Conservation (phyloP, 1,284 basidiomycete genomes). For the Schizophyllum amplum region DNA sequence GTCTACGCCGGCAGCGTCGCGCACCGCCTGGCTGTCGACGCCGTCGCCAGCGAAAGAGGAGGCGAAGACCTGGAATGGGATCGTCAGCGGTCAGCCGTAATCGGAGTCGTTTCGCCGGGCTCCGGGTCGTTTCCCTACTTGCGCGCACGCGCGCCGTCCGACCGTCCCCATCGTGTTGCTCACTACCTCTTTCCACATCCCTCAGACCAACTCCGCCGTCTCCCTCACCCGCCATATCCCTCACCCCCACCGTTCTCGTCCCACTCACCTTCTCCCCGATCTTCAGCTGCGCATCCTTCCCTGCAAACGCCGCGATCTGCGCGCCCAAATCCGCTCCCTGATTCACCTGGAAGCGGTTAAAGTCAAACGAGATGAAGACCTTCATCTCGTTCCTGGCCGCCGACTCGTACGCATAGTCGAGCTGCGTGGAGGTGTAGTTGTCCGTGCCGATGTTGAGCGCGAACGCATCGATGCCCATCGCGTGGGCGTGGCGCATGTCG, state of each 20-base stretch:
- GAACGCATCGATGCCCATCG: conserved; percentile 30
- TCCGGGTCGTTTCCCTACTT: too few species aligned
- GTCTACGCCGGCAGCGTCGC: conserved; percentile 8
- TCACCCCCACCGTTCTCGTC: too few species aligned
- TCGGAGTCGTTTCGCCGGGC: too few species aligned
- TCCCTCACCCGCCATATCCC: too few species aligned
- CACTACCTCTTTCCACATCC: too few species aligned
- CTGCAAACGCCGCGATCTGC: conserved; percentile 8
- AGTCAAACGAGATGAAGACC: conserved; percentile 36
- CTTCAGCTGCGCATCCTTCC: conserved; percentile 8
- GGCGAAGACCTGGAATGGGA: conserved; percentile 10
- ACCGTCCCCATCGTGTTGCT: too few species aligned
- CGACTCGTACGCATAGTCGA: conserved; percentile 34
- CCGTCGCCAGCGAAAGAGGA: conserved; percentile 16
- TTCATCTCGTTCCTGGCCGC: conserved; percentile 21
- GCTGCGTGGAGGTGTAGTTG: conserved; percentile 29
- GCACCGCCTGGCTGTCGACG: conserved; percentile 11
- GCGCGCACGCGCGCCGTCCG: too few species aligned
- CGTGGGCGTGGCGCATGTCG: conserved; percentile 22
- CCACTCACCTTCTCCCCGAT: conserved; percentile 6
- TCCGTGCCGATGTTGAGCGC: conserved; percentile 35
- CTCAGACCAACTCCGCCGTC: too few species aligned
- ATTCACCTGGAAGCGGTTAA: conserved; percentile 15
- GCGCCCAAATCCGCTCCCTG: conserved; percentile 9
- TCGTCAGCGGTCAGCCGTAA: not conserved